Conservation (phyloP, 2,329 filamentous ascomycete genomes). For the Nothomitra cinnamomea region DNA sequence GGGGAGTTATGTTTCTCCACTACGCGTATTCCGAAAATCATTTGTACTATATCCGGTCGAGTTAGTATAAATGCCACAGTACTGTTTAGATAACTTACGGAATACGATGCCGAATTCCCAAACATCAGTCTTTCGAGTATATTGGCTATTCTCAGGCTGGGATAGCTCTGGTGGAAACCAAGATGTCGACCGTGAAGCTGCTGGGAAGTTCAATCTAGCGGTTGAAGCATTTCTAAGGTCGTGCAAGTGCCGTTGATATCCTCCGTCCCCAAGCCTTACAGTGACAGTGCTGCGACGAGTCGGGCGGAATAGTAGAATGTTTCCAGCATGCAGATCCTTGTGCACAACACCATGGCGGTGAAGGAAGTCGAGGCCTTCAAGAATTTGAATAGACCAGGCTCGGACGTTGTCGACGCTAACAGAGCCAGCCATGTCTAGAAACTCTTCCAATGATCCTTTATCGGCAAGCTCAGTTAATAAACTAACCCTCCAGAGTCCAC, state of each 20-base stretch:
- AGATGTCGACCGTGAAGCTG: constrained; percentile 52
- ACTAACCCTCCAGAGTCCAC: constrained; percentile 48
- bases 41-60: constrained; percentile 41
- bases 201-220: constrained; percentile 33
- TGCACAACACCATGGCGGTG: constrained; percentile 75
- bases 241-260: constrained; percentile 53
- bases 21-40: constrained; percentile 75
- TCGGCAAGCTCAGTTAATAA: constrained; percentile 62
- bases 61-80: not conserved
- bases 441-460: constrained; percentile 66
- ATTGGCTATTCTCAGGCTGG: constrained; percentile 35
- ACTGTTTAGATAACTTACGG: constrained; percentile 8
- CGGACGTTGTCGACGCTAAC: constrained; percentile 61
- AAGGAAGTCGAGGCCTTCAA: constrained; percentile 76
- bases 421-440: constrained; percentile 61
- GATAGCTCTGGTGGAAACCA: constrained; percentile 71
- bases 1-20: constrained; percentile 66
- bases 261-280: constrained; percentile 58
- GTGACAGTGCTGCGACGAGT: constrained; percentile 45
- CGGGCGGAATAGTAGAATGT: constrained; percentile 57
- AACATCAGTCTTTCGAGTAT: constrained; percentile 66
- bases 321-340: constrained; percentile 62
- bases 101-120: constrained; percentile 92
- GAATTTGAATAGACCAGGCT: constrained; percentile 78
- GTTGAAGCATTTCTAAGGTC: constrained; percentile 36